Evolutionary conservation across 208 protist species (phyloP), one percentile per base, ranked within the genome.

Genomic region (Tetramitus jugosus): DNA sequence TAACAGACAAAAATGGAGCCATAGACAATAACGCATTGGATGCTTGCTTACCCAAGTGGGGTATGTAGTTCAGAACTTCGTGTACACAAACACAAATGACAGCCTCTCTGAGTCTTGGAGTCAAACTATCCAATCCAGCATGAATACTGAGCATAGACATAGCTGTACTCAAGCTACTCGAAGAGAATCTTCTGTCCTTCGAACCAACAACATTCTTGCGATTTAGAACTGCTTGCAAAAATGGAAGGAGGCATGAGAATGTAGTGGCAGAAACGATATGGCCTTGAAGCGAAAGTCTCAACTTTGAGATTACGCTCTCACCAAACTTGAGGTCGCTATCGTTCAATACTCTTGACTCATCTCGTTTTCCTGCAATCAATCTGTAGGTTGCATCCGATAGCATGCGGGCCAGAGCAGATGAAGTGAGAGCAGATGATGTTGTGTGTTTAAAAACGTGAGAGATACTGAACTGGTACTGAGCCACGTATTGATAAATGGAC

Each of bases 11-110:
- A 71, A 37, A 71, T 14, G 65, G 65, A 35, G 65, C 37, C 65
- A 71, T 71, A 13, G 39, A 3, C 23, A 71, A 23, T 17, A 71
- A 49, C 17, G 65, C 26, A 71, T 71, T 71, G 33, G 31, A 49
- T 71, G 39, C 65, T 71, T 71, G 65, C 31, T 71, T 71, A 23
- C 49, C 49, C 7, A 71, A 49, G 49, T 71, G 65, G 2, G 65
- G 65, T 29, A 71, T 71, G 20, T 49, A 71, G 35, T 20, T 17
- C 17, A 71, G 49, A 42, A 71, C 39, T 71, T 71, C 65, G 23
- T 71, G 8, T 31, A 49, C 40, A 49, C 65, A 71, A 49, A 49
- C 49, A 35, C 35, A 4, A 8, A 49, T 33, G 0, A 71, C 39
- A 20, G 31, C 49, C 4, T 49, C 35, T 49, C 65, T 42, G 26